A percentile compares a stretch with the other conserved stretches of the same genome.
These are phyloP conservation scores for Vitis hybrid DNA, from an alignment of 177 flowering plant species.

Conservation along the genomic window DNA sequence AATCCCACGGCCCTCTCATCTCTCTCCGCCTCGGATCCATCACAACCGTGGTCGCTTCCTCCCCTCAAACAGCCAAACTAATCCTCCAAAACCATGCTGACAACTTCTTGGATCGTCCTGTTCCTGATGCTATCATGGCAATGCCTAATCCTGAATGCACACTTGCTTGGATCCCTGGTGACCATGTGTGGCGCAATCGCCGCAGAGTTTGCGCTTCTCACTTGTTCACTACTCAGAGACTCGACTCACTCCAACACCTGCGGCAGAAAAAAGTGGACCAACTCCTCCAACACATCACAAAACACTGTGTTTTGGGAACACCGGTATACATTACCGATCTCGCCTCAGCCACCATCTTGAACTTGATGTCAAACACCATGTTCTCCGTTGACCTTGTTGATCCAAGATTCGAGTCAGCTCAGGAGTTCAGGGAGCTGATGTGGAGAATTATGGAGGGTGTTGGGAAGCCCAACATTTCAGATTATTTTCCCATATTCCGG, in stretches of 20 bases:
- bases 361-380: slow-evolving; percentile 17
- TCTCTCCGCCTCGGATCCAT: slow-evolving; percentile 23
- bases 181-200: slow-evolving; percentile 28
- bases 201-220: slow-evolving; percentile 22
- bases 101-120: slow-evolving; percentile 18
- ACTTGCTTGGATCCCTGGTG: slow-evolving; percentile 24
- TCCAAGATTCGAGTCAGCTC: slow-evolving; percentile 15
- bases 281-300: slow-evolving; percentile 15
- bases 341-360: slow-evolving; percentile 19
- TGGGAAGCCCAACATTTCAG: slow-evolving; percentile 23
- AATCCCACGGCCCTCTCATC: slow-evolving; percentile 22
- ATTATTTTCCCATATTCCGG: slow-evolving; percentile 20
- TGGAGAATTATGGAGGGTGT: slow-evolving; percentile 29
- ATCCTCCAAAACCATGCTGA: slow-evolving; percentile 25
- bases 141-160: slow-evolving; percentile 17
- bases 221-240: slow-evolving; percentile 17
- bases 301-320: neutral
- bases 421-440: slow-evolving; percentile 27
- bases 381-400: slow-evolving; percentile 22
- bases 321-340: slow-evolving; percentile 15
- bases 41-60: slow-evolving; percentile 27
- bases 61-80: slow-evolving; percentile 26
- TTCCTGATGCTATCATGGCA: slow-evolving; percentile 17
- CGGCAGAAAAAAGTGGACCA: slow-evolving; percentile 23
- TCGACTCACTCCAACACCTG: slow-evolving; percentile 21